Evolutionary conservation across 495 filamentous ascomycete species (phyloP).

Genomic region (Daldinia concentrica): DNA sequence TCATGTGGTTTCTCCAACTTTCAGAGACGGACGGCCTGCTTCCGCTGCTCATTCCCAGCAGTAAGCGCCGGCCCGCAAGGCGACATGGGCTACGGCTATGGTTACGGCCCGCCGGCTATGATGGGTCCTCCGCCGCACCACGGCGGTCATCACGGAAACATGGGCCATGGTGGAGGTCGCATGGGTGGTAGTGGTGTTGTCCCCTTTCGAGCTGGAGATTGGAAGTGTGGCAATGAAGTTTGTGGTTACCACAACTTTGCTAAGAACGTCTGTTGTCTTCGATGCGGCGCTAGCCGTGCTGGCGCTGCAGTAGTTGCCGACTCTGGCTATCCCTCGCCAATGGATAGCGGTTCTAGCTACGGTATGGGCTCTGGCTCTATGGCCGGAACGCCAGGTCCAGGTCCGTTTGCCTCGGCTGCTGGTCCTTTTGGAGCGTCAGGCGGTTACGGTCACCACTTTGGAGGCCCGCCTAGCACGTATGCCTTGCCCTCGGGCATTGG

Average conservation of each 20-base stretch:
- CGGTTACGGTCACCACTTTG: conserved; percentile 89
- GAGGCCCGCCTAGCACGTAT: conserved; percentile 87
- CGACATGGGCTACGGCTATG: conserved; percentile 77
- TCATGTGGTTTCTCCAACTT: conserved; percentile 94
- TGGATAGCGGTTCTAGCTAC: conserved; percentile 85
- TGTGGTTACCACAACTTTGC: conserved; percentile 99
- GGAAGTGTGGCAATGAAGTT: conserved; percentile 98
- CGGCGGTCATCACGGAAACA: conserved; percentile 79
- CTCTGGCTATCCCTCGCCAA: conserved; percentile 88
- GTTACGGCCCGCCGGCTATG: conserved; percentile 73
- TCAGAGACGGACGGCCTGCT: conserved; percentile 96
- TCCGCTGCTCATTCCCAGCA: conserved; percentile 97
- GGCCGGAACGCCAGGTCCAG: conserved; percentile 83
- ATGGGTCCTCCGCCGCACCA: conserved; percentile 85
- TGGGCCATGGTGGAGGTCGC: conserved; percentile 73
- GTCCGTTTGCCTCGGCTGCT: conserved; percentile 75
- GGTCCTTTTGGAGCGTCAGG: conserved; percentile 75
- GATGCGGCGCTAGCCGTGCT: conserved; percentile 93
- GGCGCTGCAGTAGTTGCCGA: conserved; percentile 93
- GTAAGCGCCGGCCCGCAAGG: conserved; percentile 77
- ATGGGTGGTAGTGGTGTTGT: conserved; percentile 88
- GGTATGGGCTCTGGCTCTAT: conserved; percentile 81
- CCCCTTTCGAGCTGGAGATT: conserved; percentile 97
- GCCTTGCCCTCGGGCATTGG: conserved; percentile 90
- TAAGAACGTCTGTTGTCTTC: conserved; percentile 97